Evolutionary conservation across 495 filamentous ascomycete species (phyloP).

Genomic region (Lichenothelia convexa): DNA sequence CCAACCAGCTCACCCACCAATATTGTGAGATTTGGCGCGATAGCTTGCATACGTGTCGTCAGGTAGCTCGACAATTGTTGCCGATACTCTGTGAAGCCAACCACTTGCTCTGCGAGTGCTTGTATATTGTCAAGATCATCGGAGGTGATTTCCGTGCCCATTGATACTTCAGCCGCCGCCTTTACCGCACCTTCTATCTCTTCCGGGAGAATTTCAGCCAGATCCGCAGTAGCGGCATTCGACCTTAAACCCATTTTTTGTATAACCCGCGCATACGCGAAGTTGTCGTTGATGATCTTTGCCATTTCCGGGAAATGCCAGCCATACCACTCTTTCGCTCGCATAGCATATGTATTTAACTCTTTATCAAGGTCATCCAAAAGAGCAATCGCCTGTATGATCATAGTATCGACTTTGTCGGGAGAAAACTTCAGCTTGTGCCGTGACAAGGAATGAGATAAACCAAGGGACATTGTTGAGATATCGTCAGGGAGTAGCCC

Average conservation of each 20-base stretch:
- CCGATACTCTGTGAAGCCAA: slow-evolving; percentile 77
- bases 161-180: slow-evolving; percentile 83
- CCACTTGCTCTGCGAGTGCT: slow-evolving; percentile 80
- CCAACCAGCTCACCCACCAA: slow-evolving; percentile 90
- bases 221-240: slow-evolving; percentile 55
- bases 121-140: slow-evolving; percentile 84
- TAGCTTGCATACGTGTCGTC: slow-evolving; percentile 83
- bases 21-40: slow-evolving; percentile 88
- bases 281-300: slow-evolving; percentile 92
- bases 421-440: slow-evolving; percentile 98
- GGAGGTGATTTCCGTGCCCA: slow-evolving; percentile 89
- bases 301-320: slow-evolving; percentile 99
- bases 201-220: slow-evolving; percentile 85
- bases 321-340: slow-evolving; percentile 99
- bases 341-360: slow-evolving; percentile 95
- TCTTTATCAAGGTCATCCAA: slow-evolving; percentile 98
- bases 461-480: slow-evolving; percentile 80
- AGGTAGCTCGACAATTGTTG: slow-evolving; percentile 76
- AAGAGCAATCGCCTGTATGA: slow-evolving; percentile 86
- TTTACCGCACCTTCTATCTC: slow-evolving; percentile 89
- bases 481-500: slow-evolving; percentile 70
- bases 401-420: slow-evolving; percentile 99
- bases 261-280: slow-evolving; percentile 80
- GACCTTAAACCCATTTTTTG: slow-evolving; percentile 72
- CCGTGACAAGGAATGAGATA: slow-evolving; percentile 92